Percentiles rank a stretch among this genome's conserved stretches.
These are phyloP conservation scores for Crithidia fasciculata DNA, from an alignment of 208 protist genomes.

Conservation along the genomic window DNA sequence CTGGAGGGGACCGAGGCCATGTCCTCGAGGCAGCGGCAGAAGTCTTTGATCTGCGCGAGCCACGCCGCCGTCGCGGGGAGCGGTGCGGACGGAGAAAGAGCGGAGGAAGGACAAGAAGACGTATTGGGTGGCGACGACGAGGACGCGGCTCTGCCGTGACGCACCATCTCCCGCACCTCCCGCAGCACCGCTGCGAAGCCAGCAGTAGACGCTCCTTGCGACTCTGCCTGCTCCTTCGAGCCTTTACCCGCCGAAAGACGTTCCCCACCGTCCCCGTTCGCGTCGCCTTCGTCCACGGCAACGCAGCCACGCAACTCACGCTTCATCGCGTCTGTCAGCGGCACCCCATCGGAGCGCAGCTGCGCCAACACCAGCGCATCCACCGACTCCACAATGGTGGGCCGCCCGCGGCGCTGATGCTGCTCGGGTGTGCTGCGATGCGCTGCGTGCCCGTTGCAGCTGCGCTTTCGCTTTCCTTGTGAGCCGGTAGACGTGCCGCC, in stretches of 20 bases:
- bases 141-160: not conserved
- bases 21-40: constrained; percentile 27
- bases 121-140: not conserved
- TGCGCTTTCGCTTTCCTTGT: constrained; percentile 16
- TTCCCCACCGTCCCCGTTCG: not conserved
- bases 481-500: too few relatives aligned
- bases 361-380: constrained; percentile 69
- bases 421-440: not conserved
- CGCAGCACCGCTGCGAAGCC: constrained; percentile 25
- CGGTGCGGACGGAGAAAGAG: not conserved
- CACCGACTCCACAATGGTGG: constrained; percentile 45
- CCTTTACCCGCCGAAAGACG: too few relatives aligned
- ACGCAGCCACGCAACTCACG: constrained; percentile 24
- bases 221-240: not conserved
- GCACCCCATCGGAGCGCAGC: constrained; percentile 66
- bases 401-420: constrained; percentile 16
- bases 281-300: not conserved
- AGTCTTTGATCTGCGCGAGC: constrained; percentile 23
- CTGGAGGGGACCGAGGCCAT: constrained; percentile 3
- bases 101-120: too few relatives aligned
- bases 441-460: not conserved
- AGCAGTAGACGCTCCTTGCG: not conserved
- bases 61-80: constrained; percentile 26
- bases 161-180: constrained; percentile 22
- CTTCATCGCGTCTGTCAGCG: constrained; percentile 27